Evolutionary conservation across 2,329 filamentous ascomycete species (phyloP), one percentile per base, ranked within the genome.

Genomic region (Aspergillus glaucus): DNA sequence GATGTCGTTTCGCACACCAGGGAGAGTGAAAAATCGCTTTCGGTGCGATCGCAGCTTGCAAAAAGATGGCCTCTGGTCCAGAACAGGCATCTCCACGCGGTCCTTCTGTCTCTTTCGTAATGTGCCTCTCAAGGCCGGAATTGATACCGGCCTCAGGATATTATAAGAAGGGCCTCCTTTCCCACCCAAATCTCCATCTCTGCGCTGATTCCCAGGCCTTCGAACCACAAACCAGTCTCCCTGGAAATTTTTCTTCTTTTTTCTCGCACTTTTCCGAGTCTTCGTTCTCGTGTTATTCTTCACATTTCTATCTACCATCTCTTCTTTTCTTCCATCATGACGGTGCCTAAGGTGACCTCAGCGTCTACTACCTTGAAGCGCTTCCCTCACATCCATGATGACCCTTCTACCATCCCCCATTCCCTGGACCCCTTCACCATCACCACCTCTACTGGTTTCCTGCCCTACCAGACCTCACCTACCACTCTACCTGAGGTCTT

Each of bases 401-500:
- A 73, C 56, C 71, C 70, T 40, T 54, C 62, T 7, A 67, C 62
- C 43, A 53, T 75, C 8, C 68, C 72, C 42, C 62, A 61, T 41
- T 66, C 67, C 24, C 48, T 73, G 30, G 72, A 75, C 52, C 73
- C 73, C 21, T 75, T 75, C 58, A 75, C 73, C 36, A 69, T 75
- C 57, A 75, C 72, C 24, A 71, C 70, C 12, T 63, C 65, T 2
- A 72, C 70, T 37, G 73, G 73, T 15, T 75, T 75, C 55, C 55
- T 75, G 19, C 73, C 73, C 21, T 69, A 68, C 53, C 57, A 58
- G 36, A 62, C 64, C 39, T 66, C 71, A 17, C 63, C 70, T 39
- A 59, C 59, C 44, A 67, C 75, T 8, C 80, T 95, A 0, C 90
- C 91, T 17, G 57, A 76, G 12, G 86, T 86, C 65, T 96, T 95